Base-by-base conservation (phyloP, 2,329 filamentous ascomycete genomes). In the Ascochyta koolunga region DNA sequence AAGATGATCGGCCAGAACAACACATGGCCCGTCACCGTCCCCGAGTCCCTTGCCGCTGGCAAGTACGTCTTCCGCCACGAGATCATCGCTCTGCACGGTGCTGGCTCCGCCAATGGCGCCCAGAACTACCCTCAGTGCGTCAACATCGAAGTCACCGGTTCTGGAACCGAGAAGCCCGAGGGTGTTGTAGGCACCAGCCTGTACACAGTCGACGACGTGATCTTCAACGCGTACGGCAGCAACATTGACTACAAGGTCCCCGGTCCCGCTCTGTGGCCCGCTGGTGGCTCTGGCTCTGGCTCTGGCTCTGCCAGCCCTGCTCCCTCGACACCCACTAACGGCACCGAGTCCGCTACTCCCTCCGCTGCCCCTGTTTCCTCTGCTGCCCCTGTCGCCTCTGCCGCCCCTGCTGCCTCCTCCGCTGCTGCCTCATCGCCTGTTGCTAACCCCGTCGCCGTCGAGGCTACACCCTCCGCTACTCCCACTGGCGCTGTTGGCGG, bases 11-110 rank as follows among this genome's bases (percentile, higher is more conserved):
- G 61, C 31, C 77, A 83, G 70, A 80, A 85, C 57, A 78, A 77
- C 38, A 82, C 83, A 11, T 75, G 61, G 75, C 77, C 60, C 36
- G 71, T 80, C 21, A 78, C 73, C 10, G 75, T 84, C 24, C 82
- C 81, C 6, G 51, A 64, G 4, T 63, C 71, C 15, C 73, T 83
- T 48, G 70, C 65, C 13, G 65, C 78, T 0, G 83, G 82, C 11
- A 77, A 80, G 56, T 85, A 85, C 62, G 80, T 86, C 52, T 74
- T 86, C 55, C 77, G 83, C 18, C 82, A 85, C 64, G 83, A 85
- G 71, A 77, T 78, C 48, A 79, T 81, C 49, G 82, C 78, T 3
- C 71, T 83, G 8, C 82, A 84, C 58, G 68, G 70, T 0, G 76
- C 77, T 10, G 63, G 68, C n/a, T 68, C 70, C 3, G 58, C 42